phyloP scores from a whole-genome alignment of 352 stramenopile species.

The Phytophthora kernoviae region DNA sequence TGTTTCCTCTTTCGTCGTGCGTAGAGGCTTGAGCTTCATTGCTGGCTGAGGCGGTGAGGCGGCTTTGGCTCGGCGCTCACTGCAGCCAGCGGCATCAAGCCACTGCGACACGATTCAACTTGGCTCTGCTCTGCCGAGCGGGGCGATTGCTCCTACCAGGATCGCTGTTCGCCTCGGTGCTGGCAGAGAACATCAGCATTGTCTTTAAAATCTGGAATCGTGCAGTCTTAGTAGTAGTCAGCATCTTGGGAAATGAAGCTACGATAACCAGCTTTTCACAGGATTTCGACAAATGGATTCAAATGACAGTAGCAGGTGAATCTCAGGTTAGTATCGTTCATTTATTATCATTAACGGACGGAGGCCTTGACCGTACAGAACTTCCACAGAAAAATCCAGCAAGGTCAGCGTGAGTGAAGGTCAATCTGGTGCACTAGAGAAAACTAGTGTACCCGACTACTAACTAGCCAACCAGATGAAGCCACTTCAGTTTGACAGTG shows the following conservation, averaged over 20 bases:
- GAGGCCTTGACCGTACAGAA: conserved; percentile 18
- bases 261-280: too few relatives aligned
- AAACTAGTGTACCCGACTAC: too few relatives aligned
- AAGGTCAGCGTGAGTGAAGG: background rate
- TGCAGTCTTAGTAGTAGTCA: conserved; percentile 2
- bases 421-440: background rate
- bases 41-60: conserved; percentile 18
- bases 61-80: conserved; percentile 29
- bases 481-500: too few relatives aligned
- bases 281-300: too few relatives aligned
- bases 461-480: too few relatives aligned
- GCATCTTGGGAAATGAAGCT: conserved; percentile 38
- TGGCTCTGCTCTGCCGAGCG: conserved; percentile 25
- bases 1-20: conserved; percentile 29
- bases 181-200: conserved; percentile 20
- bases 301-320: too few relatives aligned
- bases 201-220: conserved; percentile 21
- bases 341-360: conserved; percentile 17
- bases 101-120: conserved; percentile 31
- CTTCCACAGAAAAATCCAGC: conserved; percentile 28
- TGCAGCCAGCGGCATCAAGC: conserved; percentile 22
- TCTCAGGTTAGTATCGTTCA: too few relatives aligned
- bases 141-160: conserved; percentile 24
- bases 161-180: conserved; percentile 21
- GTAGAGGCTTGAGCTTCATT: conserved; percentile 25